These are phyloP conservation scores for Bassia scoparia DNA, from an alignment of 148 eudicot genomes.

Conservation along the genomic window DNA sequence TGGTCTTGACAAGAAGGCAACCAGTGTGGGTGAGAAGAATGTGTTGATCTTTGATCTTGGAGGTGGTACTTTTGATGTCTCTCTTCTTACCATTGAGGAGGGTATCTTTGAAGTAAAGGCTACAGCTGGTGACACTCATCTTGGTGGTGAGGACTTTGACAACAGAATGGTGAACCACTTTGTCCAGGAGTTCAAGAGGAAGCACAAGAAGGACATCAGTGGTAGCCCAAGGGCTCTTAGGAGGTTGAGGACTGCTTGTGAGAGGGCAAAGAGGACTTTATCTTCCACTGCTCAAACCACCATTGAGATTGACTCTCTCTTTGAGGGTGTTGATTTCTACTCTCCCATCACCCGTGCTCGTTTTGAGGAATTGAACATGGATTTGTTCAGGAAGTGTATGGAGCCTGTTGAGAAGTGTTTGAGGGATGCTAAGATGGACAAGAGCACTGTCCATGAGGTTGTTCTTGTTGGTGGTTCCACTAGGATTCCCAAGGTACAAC, in stretches of 20 bases:
- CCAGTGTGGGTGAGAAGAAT: constrained; percentile 33
- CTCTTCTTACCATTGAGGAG: constrained; percentile 24
- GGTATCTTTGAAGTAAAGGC: constrained; percentile 25
- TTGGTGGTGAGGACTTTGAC: constrained; percentile 28
- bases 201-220: constrained; percentile 33
- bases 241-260: constrained; percentile 36
- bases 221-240: constrained; percentile 37
- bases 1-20: constrained; percentile 40
- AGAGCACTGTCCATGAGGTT: constrained; percentile 27
- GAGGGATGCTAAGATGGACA: constrained; percentile 39
- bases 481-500: constrained; percentile 20
- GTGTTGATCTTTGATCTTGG: constrained; percentile 36
- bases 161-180: constrained; percentile 38
- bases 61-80: constrained; percentile 32
- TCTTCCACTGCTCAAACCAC: constrained; percentile 33
- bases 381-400: constrained; percentile 37
- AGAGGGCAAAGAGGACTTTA: constrained; percentile 34
- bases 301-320: constrained; percentile 32
- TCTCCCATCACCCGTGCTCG: constrained; percentile 37
- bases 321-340: constrained; percentile 38
- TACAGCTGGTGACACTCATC: constrained; percentile 20
- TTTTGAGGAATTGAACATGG: constrained; percentile 38
- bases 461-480: constrained; percentile 23
- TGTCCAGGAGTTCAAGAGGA: constrained; percentile 36
- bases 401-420: constrained; percentile 39